Base-by-base conservation (phyloP, 208 protist genomes). In the Strigomonas culicis region DNA sequence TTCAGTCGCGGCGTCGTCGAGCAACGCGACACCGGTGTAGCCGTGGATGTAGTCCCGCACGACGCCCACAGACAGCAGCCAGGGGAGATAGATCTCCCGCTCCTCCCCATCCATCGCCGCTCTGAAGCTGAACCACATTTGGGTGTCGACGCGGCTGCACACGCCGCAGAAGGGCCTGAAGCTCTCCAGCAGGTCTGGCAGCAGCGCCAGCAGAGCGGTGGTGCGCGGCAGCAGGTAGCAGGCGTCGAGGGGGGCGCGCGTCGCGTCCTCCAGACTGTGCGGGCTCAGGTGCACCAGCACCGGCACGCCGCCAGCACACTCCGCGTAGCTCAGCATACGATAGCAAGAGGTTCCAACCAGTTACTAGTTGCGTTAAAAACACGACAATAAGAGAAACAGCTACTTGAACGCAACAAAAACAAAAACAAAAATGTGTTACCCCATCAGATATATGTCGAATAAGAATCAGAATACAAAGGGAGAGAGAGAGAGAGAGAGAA, bases 201-300 rank as follows among this genome's bases (percentile, higher is more conserved):
- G 69, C 27, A 92, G 58, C n/a, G 86, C 70, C 39, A 89, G 58
- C 22, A 92, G 71, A 31, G 83, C 59, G 13, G 86, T 84, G 17
- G 74, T 92, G 41, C 86, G 82, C 4, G 82, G 86, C 44, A 89
- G 69, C 58, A 89, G 62, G 63, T 82, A 92, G 1, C 75, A 72
- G 11, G 79, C 56, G 0, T 82, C 79, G 0, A 71, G 51, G 4
- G 85, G 85, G 4, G 71, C 71, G 10, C 71, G 74, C 6, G 68
- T 60, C 4, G 68, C 52, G n/a, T 75, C 66, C 10, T 77, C 58
- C 15, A 79, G 65, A 53, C 88, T 82, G 6, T 68, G 68, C 0
- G 80, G 75, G 30, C 70, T 79, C 49, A 92, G 78, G 53, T 62
- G 75, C 8, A 92, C 80, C n/a, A 92, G 75, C 25, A 87, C 63